Percentiles rank a stretch among this genome's conserved stretches.
These are phyloP conservation scores for Termitomyces sp. DNA, from an alignment of 768 basidiomycete species.

Conservation along the genomic window DNA sequence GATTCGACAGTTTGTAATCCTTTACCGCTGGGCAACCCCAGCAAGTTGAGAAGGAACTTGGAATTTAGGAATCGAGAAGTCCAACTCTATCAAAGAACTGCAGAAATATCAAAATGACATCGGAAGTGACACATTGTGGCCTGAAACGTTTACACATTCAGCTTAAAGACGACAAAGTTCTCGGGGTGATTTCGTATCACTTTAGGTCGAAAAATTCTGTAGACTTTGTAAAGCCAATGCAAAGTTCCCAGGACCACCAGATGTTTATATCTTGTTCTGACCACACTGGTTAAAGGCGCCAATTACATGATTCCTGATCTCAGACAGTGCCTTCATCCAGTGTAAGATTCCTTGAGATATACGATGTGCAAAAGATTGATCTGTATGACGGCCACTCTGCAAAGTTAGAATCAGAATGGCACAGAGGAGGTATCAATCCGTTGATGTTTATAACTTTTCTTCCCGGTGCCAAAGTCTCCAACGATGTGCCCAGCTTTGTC, in stretches of 20 bases:
- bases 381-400: no score
- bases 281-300: neutral
- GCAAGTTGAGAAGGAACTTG: neutral
- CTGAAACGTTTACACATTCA: no score
- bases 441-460: conserved; percentile 69
- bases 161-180: no score
- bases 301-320: neutral
- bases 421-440: conserved; percentile 35
- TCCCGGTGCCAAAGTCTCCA: conserved; percentile 75
- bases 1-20: neutral
- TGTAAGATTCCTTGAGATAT: neutral
- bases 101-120: no score
- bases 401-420: conserved; percentile 33
- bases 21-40: neutral
- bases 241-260: neutral
- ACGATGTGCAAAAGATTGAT: neutral
- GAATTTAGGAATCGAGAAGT: neutral
- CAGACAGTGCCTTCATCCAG: neutral
- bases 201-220: no score
- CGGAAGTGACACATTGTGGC: no score
- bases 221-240: neutral
- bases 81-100: neutral
- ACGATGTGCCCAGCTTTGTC: conserved; percentile 75
- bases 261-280: neutral
- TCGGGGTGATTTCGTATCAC: no score